Base-by-base conservation (phyloP, 495 filamentous ascomycete species). In the Xylaria sp. region DNA sequence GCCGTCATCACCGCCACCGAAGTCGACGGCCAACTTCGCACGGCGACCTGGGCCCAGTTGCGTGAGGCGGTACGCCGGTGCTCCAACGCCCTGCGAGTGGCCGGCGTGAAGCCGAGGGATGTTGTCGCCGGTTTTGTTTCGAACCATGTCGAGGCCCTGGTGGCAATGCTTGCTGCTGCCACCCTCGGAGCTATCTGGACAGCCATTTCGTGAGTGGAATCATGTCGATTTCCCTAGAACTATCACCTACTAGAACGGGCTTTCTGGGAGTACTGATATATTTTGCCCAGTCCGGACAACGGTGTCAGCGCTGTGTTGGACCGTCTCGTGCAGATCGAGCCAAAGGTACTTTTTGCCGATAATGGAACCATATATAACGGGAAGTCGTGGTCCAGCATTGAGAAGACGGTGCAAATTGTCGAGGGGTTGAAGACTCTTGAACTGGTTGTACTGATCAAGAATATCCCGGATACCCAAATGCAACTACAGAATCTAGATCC, bases 181-280 rank as follows among this genome's bases (percentile, higher is more conserved):
- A 88, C 92, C 3, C 80, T 97, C 15, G 94, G 94, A 24, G 93
- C 92, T n/a, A 88, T 95, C 52, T 98, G 94, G 94, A 95, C 94
- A 0, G 93, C 92, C 2, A 91, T 3, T 37, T 3, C 3, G 35
- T 37, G 7, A 37, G n/a, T n/a, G n/a, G n/a, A n/a, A n/a, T n/a
- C n/a, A n/a, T n/a, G n/a, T n/a, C n/a, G n/a, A n/a, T n/a, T n/a
- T n/a, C n/a, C n/a, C n/a, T n/a, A n/a, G n/a, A n/a, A n/a, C n/a
- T n/a, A n/a, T n/a, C n/a, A n/a, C n/a, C n/a, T n/a, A n/a, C n/a
- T n/a, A n/a, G n/a, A n/a, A n/a, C n/a, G n/a, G n/a, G n/a, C n/a
- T n/a, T n/a, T n/a, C n/a, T n/a, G n/a, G n/a, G n/a, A n/a, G n/a
- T n/a, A n/a, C n/a, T n/a, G n/a, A 7, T 3, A 7, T 37, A 7